A percentile compares a stretch with the other conserved stretches of the same genome.
phyloP scores from a whole-genome alignment of 768 basidiomycete genomes.

The Fomitopsis pulvina region DNA sequence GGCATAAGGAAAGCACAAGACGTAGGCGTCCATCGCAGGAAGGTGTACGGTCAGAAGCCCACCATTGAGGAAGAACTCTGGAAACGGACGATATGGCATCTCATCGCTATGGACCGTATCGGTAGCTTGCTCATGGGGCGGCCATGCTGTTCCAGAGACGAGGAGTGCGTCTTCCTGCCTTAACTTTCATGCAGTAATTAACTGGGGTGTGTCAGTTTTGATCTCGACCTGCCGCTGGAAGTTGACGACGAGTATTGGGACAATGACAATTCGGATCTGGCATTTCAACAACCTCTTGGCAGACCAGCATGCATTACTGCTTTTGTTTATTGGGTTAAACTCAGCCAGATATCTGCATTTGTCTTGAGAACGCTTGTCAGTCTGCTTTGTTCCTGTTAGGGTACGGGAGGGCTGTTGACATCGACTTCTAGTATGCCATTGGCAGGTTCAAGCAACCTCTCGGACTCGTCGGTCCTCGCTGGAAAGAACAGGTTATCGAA shows the following conservation, averaged over 20 bases:
- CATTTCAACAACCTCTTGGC: slow-evolving; percentile 42
- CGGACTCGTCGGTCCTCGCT: slow-evolving; percentile 19
- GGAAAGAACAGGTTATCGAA: slow-evolving; percentile 29
- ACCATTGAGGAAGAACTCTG: slow-evolving; percentile 41
- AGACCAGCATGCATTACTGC: slow-evolving; percentile 33
- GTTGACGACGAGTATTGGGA: slow-evolving; percentile 58
- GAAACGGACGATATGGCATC: slow-evolving; percentile 48
- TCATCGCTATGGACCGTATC: slow-evolving; percentile 54
- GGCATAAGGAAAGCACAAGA: slow-evolving; percentile 51
- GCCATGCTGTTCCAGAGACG: slow-evolving; percentile 49
- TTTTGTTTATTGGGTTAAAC: slow-evolving; percentile 36
- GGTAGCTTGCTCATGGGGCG: slow-evolving; percentile 49
- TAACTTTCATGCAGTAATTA: slow-evolving; percentile 7
- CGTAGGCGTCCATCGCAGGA: slow-evolving; percentile 41
- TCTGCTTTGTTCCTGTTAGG: not conserved
- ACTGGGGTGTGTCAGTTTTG: slow-evolving; percentile 21
- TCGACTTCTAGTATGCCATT: slow-evolving; percentile 51
- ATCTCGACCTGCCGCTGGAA: slow-evolving; percentile 53
- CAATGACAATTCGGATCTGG: slow-evolving; percentile 27
- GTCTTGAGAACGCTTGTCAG: slow-evolving; percentile 39
- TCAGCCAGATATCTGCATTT: slow-evolving; percentile 40
- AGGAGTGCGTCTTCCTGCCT: slow-evolving; percentile 42
- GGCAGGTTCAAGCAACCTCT: slow-evolving; percentile 34
- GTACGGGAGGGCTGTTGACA: not conserved
- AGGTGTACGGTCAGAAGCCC: slow-evolving; percentile 23